Conservation (phyloP, 2,329 filamentous ascomycete species). For the Ophiostoma himal-ulmi region DNA sequence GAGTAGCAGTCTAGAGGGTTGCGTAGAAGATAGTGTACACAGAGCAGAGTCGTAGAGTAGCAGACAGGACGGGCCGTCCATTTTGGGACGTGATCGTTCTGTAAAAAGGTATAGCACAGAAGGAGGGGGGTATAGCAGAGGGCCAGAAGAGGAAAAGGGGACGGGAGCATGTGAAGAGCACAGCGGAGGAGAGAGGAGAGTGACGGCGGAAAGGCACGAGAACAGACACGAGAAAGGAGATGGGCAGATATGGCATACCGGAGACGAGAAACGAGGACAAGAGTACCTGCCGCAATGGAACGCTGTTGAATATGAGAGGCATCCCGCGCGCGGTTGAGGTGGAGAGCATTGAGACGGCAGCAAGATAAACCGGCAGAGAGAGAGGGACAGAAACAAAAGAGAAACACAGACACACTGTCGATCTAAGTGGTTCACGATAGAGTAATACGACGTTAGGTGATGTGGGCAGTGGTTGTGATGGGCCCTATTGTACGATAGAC, state of each 20-base stretch:
- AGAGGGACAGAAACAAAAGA: neutral
- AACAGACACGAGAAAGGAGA: neutral
- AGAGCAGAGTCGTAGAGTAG: neutral
- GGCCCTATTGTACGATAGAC: neutral
- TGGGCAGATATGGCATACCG: neutral
- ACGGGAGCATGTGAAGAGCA: neutral
- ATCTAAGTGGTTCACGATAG: neutral
- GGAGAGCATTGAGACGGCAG: neutral
- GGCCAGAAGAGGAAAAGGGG: constrained; percentile 14
- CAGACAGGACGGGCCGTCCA: neutral
- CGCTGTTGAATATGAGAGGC: neutral
- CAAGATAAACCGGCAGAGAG: neutral
- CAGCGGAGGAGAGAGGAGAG: neutral
- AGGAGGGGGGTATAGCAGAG: neutral
- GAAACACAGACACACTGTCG: neutral
- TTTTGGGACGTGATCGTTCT: constrained; percentile 3
- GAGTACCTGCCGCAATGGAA: constrained; percentile 7
- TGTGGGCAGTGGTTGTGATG: neutral
- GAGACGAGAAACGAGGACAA: neutral
- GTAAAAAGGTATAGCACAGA: constrained; percentile 9
- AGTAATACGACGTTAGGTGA: neutral
- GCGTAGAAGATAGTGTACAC: neutral
- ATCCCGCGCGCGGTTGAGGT: constrained; percentile 1
- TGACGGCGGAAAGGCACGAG: neutral
- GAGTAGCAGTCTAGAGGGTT: neutral